These are phyloP conservation scores for Apiospora pterosperma DNA, from an alignment of 2,329 filamentous ascomycete species.

Conservation along the genomic window DNA sequence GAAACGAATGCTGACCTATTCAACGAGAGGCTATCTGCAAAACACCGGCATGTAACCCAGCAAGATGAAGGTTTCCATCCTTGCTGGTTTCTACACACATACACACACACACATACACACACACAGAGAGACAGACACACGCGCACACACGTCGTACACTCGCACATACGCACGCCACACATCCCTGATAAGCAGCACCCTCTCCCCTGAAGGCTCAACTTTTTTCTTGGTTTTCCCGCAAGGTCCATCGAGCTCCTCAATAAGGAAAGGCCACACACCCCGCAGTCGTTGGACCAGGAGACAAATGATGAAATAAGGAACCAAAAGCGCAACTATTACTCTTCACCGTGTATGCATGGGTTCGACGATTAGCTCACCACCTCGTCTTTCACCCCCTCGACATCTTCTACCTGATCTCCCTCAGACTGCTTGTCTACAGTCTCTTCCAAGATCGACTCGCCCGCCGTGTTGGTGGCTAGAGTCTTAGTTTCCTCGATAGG, in stretches of 20 bases:
- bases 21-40: background rate
- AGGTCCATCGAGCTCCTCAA: background rate
- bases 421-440: constrained; percentile 24
- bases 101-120: no score
- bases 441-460: constrained; percentile 28
- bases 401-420: constrained; percentile 24
- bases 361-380: constrained; percentile 12
- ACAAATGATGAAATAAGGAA: background rate
- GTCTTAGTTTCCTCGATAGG: constrained; percentile 24
- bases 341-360: background rate
- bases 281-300: background rate
- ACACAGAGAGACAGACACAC: no score
- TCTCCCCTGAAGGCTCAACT: background rate
- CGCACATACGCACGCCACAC: background rate
- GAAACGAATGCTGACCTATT: background rate
- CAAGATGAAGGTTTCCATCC: background rate
- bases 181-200: background rate
- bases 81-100: background rate
- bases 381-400: constrained; percentile 22
- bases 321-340: background rate
- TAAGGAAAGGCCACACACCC: background rate
- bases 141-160: no score
- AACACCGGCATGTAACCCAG: background rate
- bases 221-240: background rate
- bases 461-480: constrained; percentile 26